phyloP scores from a whole-genome alignment of 2,329 filamentous ascomycete genomes.

The Sporothrix luriei region DNA sequence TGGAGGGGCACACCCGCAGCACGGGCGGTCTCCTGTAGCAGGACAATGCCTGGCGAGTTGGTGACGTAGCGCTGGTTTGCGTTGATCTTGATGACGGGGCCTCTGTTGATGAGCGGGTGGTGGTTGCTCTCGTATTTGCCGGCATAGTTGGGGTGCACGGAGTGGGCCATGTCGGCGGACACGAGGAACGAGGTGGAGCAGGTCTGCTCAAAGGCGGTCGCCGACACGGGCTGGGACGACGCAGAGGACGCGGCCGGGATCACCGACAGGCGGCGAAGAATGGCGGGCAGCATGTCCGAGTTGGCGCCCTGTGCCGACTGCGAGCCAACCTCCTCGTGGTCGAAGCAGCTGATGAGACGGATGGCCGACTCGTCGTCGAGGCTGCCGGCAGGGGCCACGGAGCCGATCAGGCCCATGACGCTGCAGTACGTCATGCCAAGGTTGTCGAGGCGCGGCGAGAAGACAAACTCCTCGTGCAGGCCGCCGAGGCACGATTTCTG shows the following conservation, averaged over 20 bases:
- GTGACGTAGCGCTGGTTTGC: conserved; percentile 97
- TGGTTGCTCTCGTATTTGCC: conserved; percentile 90
- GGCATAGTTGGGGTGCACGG: conserved; percentile 91
- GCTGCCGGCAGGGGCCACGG: conserved; percentile 63
- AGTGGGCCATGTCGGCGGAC: conserved; percentile 97
- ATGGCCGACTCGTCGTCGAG: conserved; percentile 72
- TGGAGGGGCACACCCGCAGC: conserved; percentile 80
- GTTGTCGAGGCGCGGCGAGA: conserved; percentile 94
- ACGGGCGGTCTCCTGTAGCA: conserved; percentile 83
- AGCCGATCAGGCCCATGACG: conserved; percentile 80
- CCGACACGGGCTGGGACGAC: conserved; percentile 60
- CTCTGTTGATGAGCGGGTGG: conserved; percentile 92
- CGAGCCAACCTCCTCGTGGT: conserved; percentile 96
- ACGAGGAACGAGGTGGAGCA: conserved; percentile 89
- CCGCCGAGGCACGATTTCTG: conserved; percentile 89
- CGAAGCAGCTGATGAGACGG: conserved; percentile 90
- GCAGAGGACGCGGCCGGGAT: conserved; percentile 58
- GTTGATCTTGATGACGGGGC: conserved; percentile 96
- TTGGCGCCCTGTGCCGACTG: conserved; percentile 90
- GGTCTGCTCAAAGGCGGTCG: conserved; percentile 91
- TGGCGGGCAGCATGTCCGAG: conserved; percentile 85
- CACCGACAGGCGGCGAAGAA: conserved; percentile 82
- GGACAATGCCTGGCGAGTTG: conserved; percentile 90
- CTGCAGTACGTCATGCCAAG: conserved; percentile 95
- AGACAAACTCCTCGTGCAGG: conserved; percentile 90